These are phyloP conservation scores for Rhodotorula sp. DNA, from an alignment of 1,284 basidiomycete species.

Conservation along the genomic window DNA sequence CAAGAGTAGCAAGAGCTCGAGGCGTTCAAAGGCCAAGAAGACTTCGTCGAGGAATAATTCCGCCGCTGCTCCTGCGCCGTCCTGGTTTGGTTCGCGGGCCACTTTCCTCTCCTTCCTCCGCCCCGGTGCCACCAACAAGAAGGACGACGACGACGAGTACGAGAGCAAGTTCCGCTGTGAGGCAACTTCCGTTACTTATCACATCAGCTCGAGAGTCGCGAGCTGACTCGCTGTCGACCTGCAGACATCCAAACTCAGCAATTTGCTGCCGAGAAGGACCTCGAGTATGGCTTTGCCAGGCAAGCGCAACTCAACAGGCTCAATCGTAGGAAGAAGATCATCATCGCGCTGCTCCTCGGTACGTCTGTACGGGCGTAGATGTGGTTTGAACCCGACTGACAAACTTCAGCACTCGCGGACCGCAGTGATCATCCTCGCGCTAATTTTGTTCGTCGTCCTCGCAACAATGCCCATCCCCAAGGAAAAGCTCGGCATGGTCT, in stretches of 20 bases:
- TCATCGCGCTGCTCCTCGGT: constrained; percentile 31
- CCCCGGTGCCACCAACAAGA: neutral
- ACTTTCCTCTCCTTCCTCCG: constrained; percentile 3
- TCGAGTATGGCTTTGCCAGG: constrained; percentile 30
- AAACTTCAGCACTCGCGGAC: too few species aligned
- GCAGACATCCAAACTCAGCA: constrained; percentile 11
- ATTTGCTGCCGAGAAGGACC: constrained; percentile 24
- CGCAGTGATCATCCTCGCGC: constrained; percentile 29
- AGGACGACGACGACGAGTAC: neutral
- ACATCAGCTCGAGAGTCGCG: too few species aligned
- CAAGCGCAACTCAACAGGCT: constrained; percentile 6
- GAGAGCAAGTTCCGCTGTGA: constrained; percentile 8
- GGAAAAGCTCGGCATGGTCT: neutral
- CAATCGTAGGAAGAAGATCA: constrained; percentile 23
- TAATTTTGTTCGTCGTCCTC: constrained; percentile 28
- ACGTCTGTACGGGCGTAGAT: too few species aligned
- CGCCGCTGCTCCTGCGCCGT: neutral
- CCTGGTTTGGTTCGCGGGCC: constrained; percentile 8
- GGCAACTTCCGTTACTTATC: too few species aligned
- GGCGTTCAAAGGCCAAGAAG: neutral
- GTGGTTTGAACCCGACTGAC: neutral
- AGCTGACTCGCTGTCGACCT: neutral
- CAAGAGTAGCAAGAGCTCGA: neutral
- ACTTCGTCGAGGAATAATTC: neutral
- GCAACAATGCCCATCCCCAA: constrained; percentile 15